These are phyloP conservation scores for Maudiozyma serrabonitensis DNA, from an alignment of 805 yeast genomes.

Conservation along the genomic window DNA sequence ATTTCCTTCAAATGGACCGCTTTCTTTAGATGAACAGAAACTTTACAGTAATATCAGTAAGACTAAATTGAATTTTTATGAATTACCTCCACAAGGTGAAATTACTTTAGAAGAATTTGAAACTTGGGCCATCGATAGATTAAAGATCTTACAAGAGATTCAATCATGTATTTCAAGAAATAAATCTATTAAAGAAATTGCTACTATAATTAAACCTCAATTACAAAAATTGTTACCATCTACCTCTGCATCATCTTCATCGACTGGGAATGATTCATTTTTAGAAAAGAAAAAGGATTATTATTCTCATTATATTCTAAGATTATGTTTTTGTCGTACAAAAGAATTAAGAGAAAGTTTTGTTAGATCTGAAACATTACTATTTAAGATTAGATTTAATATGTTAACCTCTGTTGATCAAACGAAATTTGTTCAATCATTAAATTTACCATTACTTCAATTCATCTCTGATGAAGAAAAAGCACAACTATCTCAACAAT, in stretches of 20 bases:
- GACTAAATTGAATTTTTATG: constrained; percentile 64
- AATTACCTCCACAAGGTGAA: constrained; percentile 69
- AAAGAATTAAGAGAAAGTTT: constrained; percentile 78
- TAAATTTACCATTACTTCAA: constrained; percentile 60
- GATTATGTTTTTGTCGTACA: constrained; percentile 82
- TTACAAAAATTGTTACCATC: constrained; percentile 55
- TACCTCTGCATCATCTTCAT: neutral
- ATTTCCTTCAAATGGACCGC: constrained; percentile 1
- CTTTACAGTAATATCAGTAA: constrained; percentile 38
- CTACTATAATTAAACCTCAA: constrained; percentile 52
- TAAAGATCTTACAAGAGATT: constrained; percentile 73
- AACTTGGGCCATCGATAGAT: constrained; percentile 88
- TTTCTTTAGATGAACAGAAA: constrained; percentile 26
- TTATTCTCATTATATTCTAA: constrained; percentile 78
- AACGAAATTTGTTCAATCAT: constrained; percentile 51
- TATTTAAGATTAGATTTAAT: constrained; percentile 67
- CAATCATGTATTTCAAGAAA: constrained; percentile 65
- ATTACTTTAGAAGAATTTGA: constrained; percentile 90
- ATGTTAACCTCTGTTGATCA: constrained; percentile 58
- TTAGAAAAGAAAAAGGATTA: constrained; percentile 79
- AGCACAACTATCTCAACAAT: constrained; percentile 34
- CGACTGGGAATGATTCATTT: constrained; percentile 28
- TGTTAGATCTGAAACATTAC: constrained; percentile 59
- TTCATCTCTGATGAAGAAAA: constrained; percentile 58
- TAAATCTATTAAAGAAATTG: constrained; percentile 55